These are phyloP conservation scores for Colletotrichum sp. DNA, from an alignment of 2,329 filamentous ascomycete species.

Conservation along the genomic window DNA sequence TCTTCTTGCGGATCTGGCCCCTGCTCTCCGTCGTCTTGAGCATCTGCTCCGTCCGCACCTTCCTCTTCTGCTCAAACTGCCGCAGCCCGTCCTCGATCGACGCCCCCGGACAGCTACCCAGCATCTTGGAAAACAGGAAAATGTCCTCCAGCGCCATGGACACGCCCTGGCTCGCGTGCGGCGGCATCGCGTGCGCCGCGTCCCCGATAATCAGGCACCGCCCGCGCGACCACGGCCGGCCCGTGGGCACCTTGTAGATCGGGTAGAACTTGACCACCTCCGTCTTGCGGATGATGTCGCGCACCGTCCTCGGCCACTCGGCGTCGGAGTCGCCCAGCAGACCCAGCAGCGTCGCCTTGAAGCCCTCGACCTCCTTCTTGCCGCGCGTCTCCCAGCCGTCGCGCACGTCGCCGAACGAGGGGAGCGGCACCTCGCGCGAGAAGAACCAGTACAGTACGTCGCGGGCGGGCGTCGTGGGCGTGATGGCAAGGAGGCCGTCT, in stretches of 20 bases:
- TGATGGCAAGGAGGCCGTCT: conserved; percentile 31
- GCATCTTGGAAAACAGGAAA: conserved; percentile 47
- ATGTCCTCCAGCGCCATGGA: conserved; percentile 62
- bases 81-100: not conserved
- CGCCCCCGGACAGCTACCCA: conserved; percentile 16
- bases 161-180: conserved; percentile 59
- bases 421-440: conserved; percentile 29
- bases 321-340: conserved; percentile 22
- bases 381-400: conserved; percentile 36
- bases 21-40: not conserved
- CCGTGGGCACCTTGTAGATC: conserved; percentile 36
- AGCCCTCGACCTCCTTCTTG: conserved; percentile 31
- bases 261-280: conserved; percentile 36
- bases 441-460: conserved; percentile 35
- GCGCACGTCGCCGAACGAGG: conserved; percentile 25
- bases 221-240: conserved; percentile 40
- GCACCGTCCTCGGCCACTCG: conserved; percentile 28
- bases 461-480: conserved; percentile 25
- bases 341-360: conserved; percentile 28
- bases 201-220: conserved; percentile 56
- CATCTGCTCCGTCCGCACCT: conserved; percentile 1
- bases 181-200: conserved; percentile 60
- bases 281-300: conserved; percentile 21
- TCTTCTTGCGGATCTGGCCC: conserved; percentile 4
- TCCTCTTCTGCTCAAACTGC: not conserved